Evolutionary conservation across 495 filamentous ascomycete species (phyloP).

Genomic region (Chaetomium cochliodes): DNA sequence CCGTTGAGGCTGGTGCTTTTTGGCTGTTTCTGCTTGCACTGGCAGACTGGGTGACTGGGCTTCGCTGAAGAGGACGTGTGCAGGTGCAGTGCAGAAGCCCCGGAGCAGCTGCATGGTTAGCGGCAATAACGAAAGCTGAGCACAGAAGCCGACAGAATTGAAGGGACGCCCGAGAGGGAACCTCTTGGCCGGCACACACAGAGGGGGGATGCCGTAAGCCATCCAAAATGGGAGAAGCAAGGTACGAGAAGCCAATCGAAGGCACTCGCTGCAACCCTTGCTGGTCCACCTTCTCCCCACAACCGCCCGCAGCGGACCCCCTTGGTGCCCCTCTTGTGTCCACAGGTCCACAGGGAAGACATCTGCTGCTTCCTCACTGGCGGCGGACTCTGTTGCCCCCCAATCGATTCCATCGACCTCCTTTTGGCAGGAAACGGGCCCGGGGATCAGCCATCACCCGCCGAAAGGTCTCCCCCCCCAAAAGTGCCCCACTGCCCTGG

Average conservation of each 20-base stretch:
- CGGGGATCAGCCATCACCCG: constrained; percentile 15
- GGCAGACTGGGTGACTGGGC: no score
- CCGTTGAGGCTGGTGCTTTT: constrained; percentile 8
- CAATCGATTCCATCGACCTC: not conserved
- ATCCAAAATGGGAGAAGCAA: constrained; percentile 28
- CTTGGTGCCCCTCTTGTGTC: constrained; percentile 9
- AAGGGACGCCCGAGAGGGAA: constrained; percentile 26
- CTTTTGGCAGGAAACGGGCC: constrained; percentile 13
- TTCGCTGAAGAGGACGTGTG: not conserved
- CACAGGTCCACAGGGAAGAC: constrained; percentile 13
- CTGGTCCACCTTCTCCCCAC: constrained; percentile 25
- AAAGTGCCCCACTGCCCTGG: constrained; percentile 8
- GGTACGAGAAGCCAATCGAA: constrained; percentile 19
- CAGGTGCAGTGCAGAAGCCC: not conserved
- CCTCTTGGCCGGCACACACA: not conserved
- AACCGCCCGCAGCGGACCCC: constrained; percentile 23
- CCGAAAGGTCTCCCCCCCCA: not conserved
- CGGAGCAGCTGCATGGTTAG: constrained; percentile 25
- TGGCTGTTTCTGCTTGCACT: not conserved
- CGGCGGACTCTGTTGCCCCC: constrained; percentile 3
- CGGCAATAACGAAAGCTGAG: constrained; percentile 26
- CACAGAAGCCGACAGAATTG: constrained; percentile 34
- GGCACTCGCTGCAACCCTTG: constrained; percentile 11
- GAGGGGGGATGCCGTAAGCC: constrained; percentile 33
- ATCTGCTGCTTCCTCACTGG: not conserved